These are phyloP conservation scores for Tylopilus rubrobrunneus DNA, from an alignment of 768 basidiomycete species.

Conservation along the genomic window DNA sequence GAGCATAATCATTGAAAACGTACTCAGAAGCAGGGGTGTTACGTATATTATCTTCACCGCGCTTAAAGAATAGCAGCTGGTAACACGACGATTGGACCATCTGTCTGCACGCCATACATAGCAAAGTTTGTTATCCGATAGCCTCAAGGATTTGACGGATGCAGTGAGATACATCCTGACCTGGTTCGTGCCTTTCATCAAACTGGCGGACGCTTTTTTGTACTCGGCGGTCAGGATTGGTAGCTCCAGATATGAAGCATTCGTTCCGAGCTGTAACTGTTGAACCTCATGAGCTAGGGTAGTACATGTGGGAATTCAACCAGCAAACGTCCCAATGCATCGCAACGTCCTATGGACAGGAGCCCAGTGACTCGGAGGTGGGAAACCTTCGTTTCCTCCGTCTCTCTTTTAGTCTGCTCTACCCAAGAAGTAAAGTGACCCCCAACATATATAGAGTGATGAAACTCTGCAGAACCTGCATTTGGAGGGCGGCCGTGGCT, in stretches of 20 bases:
- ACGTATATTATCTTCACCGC: too few species aligned
- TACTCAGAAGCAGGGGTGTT: too few species aligned
- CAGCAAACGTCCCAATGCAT: constrained; percentile 1
- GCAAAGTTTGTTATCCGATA: too few species aligned
- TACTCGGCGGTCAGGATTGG: constrained; percentile 7
- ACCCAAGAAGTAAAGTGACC: background rate
- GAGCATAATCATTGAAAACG: too few species aligned
- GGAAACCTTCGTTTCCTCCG: background rate
- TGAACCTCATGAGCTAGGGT: background rate
- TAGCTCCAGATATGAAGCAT: background rate
- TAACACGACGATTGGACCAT: too few species aligned
- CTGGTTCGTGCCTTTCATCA: background rate
- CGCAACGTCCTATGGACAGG: constrained; percentile 2
- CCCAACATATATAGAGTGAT: background rate
- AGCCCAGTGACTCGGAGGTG: background rate
- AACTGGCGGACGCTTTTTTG: background rate
- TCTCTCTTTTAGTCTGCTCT: background rate
- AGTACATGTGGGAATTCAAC: constrained; percentile 1
- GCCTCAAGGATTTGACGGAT: too few species aligned
- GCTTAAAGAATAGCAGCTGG: too few species aligned
- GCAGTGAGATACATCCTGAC: background rate
- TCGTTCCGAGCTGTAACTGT: background rate
- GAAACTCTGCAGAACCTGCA: background rate
- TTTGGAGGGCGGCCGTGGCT: background rate
- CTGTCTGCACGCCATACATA: too few species aligned